Conservation (phyloP, 2,329 filamentous ascomycete species). For the Phialocephala subalpina region DNA sequence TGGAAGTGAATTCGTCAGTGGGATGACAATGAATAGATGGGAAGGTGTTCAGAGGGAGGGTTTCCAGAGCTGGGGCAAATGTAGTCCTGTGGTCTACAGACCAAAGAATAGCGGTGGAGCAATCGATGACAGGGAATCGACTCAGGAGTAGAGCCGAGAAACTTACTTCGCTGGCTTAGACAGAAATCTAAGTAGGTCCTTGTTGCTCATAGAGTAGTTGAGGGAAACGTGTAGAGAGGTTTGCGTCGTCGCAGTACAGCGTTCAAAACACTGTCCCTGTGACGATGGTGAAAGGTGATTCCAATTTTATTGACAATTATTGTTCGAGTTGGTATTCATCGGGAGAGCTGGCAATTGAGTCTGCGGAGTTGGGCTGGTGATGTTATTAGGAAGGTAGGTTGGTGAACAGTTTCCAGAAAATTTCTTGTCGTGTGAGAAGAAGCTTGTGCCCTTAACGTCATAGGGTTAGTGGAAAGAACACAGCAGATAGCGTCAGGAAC, state of each 20-base stretch:
- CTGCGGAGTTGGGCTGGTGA: background rate
- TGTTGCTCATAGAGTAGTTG: slow-evolving; percentile 82
- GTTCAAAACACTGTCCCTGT: slow-evolving; percentile 33
- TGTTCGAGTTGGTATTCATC: slow-evolving; percentile 22
- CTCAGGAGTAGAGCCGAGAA: slow-evolving; percentile 12
- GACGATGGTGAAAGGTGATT: slow-evolving; percentile 29
- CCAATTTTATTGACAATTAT: slow-evolving; percentile 20
- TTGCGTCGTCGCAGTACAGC: slow-evolving; percentile 33
- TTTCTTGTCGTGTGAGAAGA: slow-evolving; percentile 3
- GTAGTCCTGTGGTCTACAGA: background rate
- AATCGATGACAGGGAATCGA: background rate
- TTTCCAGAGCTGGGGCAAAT: background rate
- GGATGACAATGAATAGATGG: slow-evolving; percentile 13
- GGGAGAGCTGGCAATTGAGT: slow-evolving; percentile 3
- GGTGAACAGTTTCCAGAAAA: background rate
- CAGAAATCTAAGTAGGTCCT: slow-evolving; percentile 90
- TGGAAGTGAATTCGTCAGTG: slow-evolving; percentile 41
- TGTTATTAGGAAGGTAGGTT: background rate
- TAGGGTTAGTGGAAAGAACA: background rate
- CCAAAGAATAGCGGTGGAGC: background rate
- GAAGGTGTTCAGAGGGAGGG: background rate
- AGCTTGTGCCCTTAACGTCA: slow-evolving; percentile 6
- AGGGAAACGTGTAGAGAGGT: slow-evolving; percentile 13
- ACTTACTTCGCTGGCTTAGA: slow-evolving; percentile 93
- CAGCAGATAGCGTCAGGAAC: background rate